Evolutionary conservation across 768 basidiomycete species (phyloP), one percentile per base, ranked within the genome.

Genomic region (Rhizopogon sp.): DNA sequence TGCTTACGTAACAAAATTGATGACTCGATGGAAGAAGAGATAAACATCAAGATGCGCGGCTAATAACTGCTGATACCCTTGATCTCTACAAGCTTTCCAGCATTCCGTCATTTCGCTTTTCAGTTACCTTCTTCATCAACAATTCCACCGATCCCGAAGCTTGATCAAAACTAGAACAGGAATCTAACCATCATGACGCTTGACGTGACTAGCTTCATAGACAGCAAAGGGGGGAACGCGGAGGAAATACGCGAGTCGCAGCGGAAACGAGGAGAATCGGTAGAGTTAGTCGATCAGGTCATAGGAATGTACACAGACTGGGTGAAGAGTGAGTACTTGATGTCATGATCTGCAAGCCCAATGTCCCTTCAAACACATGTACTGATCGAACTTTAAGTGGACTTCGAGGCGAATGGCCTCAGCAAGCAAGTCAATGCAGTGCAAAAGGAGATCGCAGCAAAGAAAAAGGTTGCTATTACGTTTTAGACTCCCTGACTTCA

Each of bases 251-350:
- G 88, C 54, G 93, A 93, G 64, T 98, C 95, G 3, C 96, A 99
- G 75, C 78, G 85, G 64, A 94, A 92, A 72, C 83, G 97, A 46
- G 90, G 90, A 9, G 86, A 93, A 54, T 80, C 89, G 17, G 90
- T 91, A 50, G 95, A 94, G 70, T 70, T 97, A 61, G 95, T 98
- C 14, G 94, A 98, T 71, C 93, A 98, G 70, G 82, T 98, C 56
- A 85, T 98, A 56, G 82, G 83, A 65, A 85, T 95, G 84, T 97
- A 98, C 65, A 72, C 80, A 9, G 90, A 93, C 61, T 98, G 95
- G 93, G 92, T 93, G 51, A 90, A 93, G 72, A 85, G 97, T 97
- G 68, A 67, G 91, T 82, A 25, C 29, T 35, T 54, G 43, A 42
- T 59, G 53, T 49, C 33, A 49, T 49, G 22, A 49, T 49, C 47